Evolutionary conservation across 139 green algal genomes (phyloP), one percentile per base, ranked within the genome.

Genomic region (Chlorella vulgaris): DNA sequence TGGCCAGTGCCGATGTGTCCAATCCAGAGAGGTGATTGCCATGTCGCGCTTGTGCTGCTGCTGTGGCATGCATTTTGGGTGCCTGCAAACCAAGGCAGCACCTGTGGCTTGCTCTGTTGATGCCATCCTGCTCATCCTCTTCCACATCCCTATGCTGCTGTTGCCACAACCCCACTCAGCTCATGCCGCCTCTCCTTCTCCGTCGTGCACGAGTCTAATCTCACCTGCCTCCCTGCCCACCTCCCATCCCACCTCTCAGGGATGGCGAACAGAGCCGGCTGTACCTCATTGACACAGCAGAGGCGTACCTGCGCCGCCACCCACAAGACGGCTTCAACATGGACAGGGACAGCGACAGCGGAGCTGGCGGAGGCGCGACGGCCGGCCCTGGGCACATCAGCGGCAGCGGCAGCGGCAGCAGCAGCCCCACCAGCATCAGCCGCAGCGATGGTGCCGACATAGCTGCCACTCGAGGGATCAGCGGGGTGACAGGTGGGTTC

Each of bases 1-100:
- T 97, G 43, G 86, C 93, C 13, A 92, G 86, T n/a, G 93, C 87
- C 22, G 87, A 94, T 24, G 69, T 67, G 69, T 58, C 26, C 7
- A 63, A 29, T 29, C 35, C 77, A 13, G 51, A 36, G n/a, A 74
- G 78, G 67, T 36, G 63, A 2, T 63, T 6, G 22, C 28, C 21
- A 69, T 6, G 3, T 10, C 1, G 51, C n/a, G 24, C 40, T 28
- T n/a, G 50, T n/a, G n/a, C n/a, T n/a, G n/a, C n/a, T 43, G 70
- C 15, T 66, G 70, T 2, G 22, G 7, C n/a, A n/a, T n/a, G n/a
- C n/a, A n/a, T n/a, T n/a, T n/a, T n/a, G n/a, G n/a, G n/a, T n/a
- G n/a, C n/a, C n/a, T n/a, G n/a, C n/a, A n/a, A n/a, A n/a, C n/a
- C n/a, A n/a, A n/a, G n/a, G n/a, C n/a, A n/a, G n/a, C n/a, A n/a